Conservation (phyloP, 805 yeast genomes). For the Candida alai region DNA sequence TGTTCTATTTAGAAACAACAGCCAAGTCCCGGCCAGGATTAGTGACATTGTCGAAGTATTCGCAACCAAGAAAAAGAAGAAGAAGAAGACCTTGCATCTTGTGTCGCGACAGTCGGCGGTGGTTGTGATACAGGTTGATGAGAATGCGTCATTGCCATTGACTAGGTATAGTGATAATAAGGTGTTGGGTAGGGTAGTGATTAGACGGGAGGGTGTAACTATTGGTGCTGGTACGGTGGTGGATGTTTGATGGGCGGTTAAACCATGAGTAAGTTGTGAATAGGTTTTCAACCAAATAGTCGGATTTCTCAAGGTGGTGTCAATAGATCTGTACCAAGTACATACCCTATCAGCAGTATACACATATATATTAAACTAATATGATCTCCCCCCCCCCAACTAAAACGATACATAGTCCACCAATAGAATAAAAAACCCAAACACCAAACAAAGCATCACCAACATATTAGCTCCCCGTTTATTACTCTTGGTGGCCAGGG, state of each 20-base stretch:
- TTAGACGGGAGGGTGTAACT: slow-evolving; percentile 66
- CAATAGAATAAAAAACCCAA: slow-evolving; percentile 33
- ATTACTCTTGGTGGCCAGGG: slow-evolving; percentile 63
- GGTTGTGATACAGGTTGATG: slow-evolving; percentile 51
- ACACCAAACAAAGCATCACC: slow-evolving; percentile 28
- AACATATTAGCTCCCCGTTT: slow-evolving; percentile 42
- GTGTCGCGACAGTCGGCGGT: slow-evolving; percentile 56
- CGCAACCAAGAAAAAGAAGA: slow-evolving; percentile 20
- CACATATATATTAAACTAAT: slow-evolving; percentile 4
- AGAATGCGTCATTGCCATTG: slow-evolving; percentile 48
- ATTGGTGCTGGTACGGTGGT: slow-evolving; percentile 60
- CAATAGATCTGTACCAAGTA: no score
- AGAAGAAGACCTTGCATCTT: slow-evolving; percentile 50
- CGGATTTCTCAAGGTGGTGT: no score
- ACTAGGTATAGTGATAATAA: slow-evolving; percentile 44
- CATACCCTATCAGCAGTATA: not conserved
- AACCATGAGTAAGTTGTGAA: no score
- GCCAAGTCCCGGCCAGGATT: slow-evolving; percentile 66
- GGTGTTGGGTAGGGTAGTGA: slow-evolving; percentile 62
- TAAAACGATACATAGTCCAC: slow-evolving; percentile 31
- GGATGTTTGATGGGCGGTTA: no score
- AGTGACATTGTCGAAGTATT: slow-evolving; percentile 36
- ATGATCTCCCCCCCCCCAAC: no score
- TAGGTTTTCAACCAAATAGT: not conserved
- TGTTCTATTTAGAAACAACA: slow-evolving; percentile 71